Evolutionary conservation across 2,329 filamentous ascomycete genomes (phyloP).

Genomic region (Sclerotinia subarctica): DNA sequence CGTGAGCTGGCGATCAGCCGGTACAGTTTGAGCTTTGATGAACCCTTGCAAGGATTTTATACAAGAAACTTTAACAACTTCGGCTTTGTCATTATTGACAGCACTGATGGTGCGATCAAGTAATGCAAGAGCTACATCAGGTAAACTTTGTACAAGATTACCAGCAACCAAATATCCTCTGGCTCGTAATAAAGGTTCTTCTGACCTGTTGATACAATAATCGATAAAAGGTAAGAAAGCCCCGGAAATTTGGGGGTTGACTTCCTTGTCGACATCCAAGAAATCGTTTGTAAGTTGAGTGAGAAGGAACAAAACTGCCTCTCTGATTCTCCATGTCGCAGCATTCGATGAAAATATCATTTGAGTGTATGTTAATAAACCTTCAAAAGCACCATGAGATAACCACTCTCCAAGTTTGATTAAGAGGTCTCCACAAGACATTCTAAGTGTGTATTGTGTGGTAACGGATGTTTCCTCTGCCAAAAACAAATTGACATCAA

Average conservation of each 20-base stretch:
- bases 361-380: conserved; percentile 73
- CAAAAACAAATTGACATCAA: conserved; percentile 92
- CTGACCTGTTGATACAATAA: conserved; percentile 65
- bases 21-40: conserved; percentile 50
- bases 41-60: conserved; percentile 79
- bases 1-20: conserved; percentile 55
- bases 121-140: conserved; percentile 58
- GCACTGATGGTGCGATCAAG: conserved; percentile 72
- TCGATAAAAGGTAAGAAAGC: conserved; percentile 79
- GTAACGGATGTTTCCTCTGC: conserved; percentile 94
- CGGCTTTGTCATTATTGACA: conserved; percentile 71
- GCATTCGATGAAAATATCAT: conserved; percentile 61
- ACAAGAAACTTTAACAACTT: conserved; percentile 88
- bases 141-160: conserved; percentile 66
- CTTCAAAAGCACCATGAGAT: conserved; percentile 69
- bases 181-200: conserved; percentile 76
- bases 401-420: conserved; percentile 94
- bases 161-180: conserved; percentile 86
- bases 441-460: conserved; percentile 92
- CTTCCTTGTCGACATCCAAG: conserved; percentile 68
- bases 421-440: conserved; percentile 85
- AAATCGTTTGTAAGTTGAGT: conserved; percentile 83
- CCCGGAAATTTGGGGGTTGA: conserved; percentile 66
- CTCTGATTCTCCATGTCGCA: conserved; percentile 61
- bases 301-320: conserved; percentile 79